phyloP scores from a whole-genome alignment of 495 filamentous ascomycete species.

The Tuber brumale region DNA sequence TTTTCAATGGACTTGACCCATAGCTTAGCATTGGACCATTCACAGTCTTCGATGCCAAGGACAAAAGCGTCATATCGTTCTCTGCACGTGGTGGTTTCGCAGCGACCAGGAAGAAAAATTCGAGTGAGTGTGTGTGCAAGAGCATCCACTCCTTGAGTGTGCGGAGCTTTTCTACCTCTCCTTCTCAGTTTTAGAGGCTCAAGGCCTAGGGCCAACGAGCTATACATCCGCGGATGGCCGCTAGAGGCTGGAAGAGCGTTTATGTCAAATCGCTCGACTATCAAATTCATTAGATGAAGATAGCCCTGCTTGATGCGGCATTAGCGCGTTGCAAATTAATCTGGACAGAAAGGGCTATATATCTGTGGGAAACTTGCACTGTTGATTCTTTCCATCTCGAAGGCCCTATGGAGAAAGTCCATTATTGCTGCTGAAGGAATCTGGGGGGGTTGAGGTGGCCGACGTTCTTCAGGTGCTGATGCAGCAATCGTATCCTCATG shows the following conservation, averaged over 20 bases:
- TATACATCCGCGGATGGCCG: conserved; percentile 11
- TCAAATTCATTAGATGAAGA: conserved; percentile 16
- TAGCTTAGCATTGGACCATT: conserved; percentile 10
- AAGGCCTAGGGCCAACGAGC: neutral
- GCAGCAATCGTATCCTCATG: neutral
- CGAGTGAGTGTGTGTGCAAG: conserved; percentile 15
- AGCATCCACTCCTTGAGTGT: neutral
- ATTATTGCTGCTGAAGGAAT: neutral
- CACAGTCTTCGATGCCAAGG: neutral
- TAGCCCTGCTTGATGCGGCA: conserved; percentile 17
- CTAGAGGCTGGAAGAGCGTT: conserved; percentile 11
- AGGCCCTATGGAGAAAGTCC: neutral
- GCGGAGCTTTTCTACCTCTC: neutral
- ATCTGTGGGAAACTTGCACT: conserved; percentile 11
- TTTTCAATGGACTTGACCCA: conserved; percentile 20
- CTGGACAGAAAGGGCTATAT: neutral
- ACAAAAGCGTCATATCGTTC: conserved; percentile 19
- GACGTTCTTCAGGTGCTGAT: neutral
- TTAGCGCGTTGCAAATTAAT: conserved; percentile 8
- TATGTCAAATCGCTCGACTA: conserved; percentile 19
- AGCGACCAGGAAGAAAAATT: conserved; percentile 24
- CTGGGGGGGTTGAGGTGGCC: neutral
- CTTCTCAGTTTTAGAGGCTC: neutral
- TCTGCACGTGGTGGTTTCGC: conserved; percentile 19
- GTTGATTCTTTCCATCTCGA: conserved; percentile 10